phyloP scores from a whole-genome alignment of 129 eudicot species.

The Deinandra increscens region DNA sequence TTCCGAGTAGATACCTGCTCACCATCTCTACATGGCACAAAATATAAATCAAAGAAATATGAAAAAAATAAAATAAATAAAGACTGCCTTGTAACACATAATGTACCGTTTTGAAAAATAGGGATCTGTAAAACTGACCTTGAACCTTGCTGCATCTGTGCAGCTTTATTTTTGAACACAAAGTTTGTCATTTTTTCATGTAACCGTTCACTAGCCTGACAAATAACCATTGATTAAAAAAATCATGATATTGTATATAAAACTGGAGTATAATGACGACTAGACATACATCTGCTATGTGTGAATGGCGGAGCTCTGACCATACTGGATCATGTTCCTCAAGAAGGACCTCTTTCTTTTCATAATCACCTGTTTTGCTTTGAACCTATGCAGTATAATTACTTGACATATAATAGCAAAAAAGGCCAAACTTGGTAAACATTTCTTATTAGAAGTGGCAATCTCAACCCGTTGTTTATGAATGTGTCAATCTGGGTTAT shows the following conservation, averaged over 20 bases:
- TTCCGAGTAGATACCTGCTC: constrained; percentile 78
- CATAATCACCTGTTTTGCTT: constrained; percentile 69
- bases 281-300: constrained; percentile 88
- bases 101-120: background rate
- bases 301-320: constrained; percentile 96
- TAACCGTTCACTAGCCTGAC: constrained; percentile 90
- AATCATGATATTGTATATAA: constrained; percentile 3
- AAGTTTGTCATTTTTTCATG: constrained; percentile 92
- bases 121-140: constrained; percentile 47
- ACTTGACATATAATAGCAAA: constrained; percentile 33
- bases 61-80: background rate
- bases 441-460: constrained; percentile 6
- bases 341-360: constrained; percentile 80
- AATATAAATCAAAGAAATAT: background rate
- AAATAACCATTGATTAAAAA: constrained; percentile 38
- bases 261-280: background rate
- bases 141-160: constrained; percentile 65
- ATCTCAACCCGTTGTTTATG: background rate
- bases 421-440: constrained; percentile 13
- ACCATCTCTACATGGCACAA: constrained; percentile 49
- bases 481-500: background rate
- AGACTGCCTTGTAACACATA: background rate
- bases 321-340: constrained; percentile 95
- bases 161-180: constrained; percentile 80
- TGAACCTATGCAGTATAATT: constrained; percentile 61